Conservation (phyloP, 495 filamentous ascomycete genomes). For the Venustampulla echinocandica region DNA sequence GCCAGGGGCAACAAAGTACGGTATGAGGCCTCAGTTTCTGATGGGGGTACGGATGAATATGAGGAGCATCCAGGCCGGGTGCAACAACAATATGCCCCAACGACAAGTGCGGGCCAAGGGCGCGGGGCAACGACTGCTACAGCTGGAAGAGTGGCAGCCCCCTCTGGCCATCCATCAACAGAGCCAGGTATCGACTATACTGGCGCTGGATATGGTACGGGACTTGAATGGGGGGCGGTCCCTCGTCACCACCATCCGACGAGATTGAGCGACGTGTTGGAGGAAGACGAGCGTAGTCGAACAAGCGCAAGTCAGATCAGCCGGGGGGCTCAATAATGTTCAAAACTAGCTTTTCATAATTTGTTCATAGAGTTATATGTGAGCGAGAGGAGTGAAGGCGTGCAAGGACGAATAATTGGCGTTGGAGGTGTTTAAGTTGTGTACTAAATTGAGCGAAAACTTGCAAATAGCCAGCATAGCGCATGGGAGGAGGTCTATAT, state of each 20-base stretch:
- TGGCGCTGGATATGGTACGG: constrained; percentile 39
- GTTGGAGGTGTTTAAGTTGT: constrained; percentile 7
- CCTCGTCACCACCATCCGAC: constrained; percentile 94
- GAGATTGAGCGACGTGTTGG: constrained; percentile 85
- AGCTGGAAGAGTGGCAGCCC: constrained; percentile 9
- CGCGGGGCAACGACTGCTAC: neutral
- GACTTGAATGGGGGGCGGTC: constrained; percentile 62
- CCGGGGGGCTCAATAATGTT: constrained; percentile 8
- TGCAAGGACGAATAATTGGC: constrained; percentile 1
- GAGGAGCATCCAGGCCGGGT: constrained; percentile 18
- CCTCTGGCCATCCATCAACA: constrained; percentile 11
- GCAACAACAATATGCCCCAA: constrained; percentile 11
- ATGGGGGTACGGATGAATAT: constrained; percentile 41
- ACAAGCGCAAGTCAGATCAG: constrained; percentile 37
- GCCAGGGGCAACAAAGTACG: constrained; percentile 38
- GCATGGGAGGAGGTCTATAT: constrained; percentile 4
- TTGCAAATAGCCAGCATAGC: neutral
- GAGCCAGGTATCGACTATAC: constrained; percentile 33
- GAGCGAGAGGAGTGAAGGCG: neutral
- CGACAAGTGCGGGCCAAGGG: constrained; percentile 14
- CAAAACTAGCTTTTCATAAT: neutral
- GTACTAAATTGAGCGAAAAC: neutral
- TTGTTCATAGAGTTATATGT: neutral
- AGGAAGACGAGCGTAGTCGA: constrained; percentile 66
- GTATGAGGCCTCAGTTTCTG: constrained; percentile 32